Base-by-base conservation (phyloP, 495 filamentous ascomycete species). In the Hypoxylon subgilvum region DNA sequence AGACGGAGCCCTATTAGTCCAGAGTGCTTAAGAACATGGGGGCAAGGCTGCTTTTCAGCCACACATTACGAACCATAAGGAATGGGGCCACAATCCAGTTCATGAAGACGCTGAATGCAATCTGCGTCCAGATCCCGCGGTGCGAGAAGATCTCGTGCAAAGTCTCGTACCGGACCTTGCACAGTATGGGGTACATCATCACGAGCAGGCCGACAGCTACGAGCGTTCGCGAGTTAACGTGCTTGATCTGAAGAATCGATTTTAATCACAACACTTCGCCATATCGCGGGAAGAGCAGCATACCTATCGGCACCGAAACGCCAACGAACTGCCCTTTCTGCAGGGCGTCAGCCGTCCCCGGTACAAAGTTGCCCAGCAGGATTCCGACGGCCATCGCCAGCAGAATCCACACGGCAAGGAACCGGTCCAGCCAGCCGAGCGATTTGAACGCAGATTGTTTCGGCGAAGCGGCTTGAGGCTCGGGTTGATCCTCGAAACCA, bases 131-230 rank as follows among this genome's bases (percentile, higher is more conserved):
- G 6, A 95, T 73, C 2, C 74, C 74, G 3, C 80, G 80, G 3
- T 80, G 66, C 8, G 73, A 70, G 56, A 96, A 84, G 13, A 90
- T 69, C 6, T 82, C 78, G 69, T 93, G 90, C 34, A 97, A 72
- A 0, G 79, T 82, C 70, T 96, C 92, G 71, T 83, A 95, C 27
- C 84, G 83, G n/a, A 96, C 87, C 72, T 96, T 96, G 82, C 92
- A 94, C 16, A 96, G 77, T 56, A 95, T 95, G 0, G 92, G 92
- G 64, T 95, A 96, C 91, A 96, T 96, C 90, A 96, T 96, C 21
- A 94, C 83, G 6, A 96, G 80, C 14, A 96, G 76, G 9, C 92
- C 91, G 54, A 93, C 72, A 0, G 90, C 90, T 90, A 23, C 16
- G 13, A n/a, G 39, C 32, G 42, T 17, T 7, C 13, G 17, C 21